Percentiles rank a stretch among this genome's conserved stretches.
Evolutionary conservation across 2,329 filamentous ascomycete genomes (phyloP).

Genomic region (Hymenoscyphus linearis): DNA sequence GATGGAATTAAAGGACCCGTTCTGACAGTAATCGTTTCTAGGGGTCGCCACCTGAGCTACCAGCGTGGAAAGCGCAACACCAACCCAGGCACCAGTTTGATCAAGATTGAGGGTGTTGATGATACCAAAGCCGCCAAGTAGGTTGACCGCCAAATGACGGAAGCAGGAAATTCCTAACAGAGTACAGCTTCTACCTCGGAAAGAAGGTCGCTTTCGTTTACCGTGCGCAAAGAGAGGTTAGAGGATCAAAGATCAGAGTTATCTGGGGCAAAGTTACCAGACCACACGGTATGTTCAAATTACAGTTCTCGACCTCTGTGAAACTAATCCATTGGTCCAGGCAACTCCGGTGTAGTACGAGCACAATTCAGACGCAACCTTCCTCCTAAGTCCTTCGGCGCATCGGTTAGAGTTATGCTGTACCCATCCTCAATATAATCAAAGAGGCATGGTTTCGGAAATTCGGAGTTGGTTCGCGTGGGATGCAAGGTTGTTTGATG

Average conservation of each 20-base stretch:
- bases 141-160: slow-evolving; percentile 32
- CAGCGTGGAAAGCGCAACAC: slow-evolving; percentile 90
- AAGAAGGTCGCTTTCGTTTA: slow-evolving; percentile 99
- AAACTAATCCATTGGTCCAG: slow-evolving; percentile 39
- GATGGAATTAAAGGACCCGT: slow-evolving; percentile 7
- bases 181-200: slow-evolving; percentile 77
- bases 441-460: slow-evolving; percentile 42
- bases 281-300: slow-evolving; percentile 69
- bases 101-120: slow-evolving; percentile 99
- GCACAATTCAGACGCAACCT: slow-evolving; percentile 97
- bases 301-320: background rate
- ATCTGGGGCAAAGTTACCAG: slow-evolving; percentile 99
- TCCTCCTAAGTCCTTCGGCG: slow-evolving; percentile 93
- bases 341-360: slow-evolving; percentile 96
- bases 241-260: slow-evolving; percentile 96
- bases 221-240: slow-evolving; percentile 88
- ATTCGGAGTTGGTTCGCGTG: slow-evolving; percentile 35
- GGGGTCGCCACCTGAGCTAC: slow-evolving; percentile 98
- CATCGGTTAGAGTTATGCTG: slow-evolving; percentile 93
- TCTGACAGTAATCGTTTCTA: slow-evolving; percentile 37
- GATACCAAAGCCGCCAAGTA: slow-evolving; percentile 83
- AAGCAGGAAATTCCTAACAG: slow-evolving; percentile 18
- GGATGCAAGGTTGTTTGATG: slow-evolving; percentile 55
- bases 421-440: slow-evolving; percentile 93
- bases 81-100: slow-evolving; percentile 84